These are phyloP conservation scores for Phlebopus sp. DNA, from an alignment of 1,284 basidiomycete species.

Conservation along the genomic window DNA sequence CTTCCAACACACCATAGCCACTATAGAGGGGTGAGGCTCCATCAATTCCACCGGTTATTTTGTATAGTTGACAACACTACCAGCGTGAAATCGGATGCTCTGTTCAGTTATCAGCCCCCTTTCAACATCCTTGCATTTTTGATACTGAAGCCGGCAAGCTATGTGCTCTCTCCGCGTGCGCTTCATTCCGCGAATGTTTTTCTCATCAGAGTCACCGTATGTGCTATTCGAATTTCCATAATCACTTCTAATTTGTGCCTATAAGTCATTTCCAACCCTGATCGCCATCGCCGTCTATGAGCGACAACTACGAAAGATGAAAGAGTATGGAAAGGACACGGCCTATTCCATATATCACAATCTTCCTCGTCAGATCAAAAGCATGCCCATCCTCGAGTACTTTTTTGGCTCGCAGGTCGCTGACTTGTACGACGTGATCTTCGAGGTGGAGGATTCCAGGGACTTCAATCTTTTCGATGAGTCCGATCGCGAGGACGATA, in stretches of 20 bases:
- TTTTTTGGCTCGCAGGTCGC: constrained; percentile 62
- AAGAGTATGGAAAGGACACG: constrained; percentile 48
- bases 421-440: constrained; percentile 72
- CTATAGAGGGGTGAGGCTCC: constrained; percentile 77
- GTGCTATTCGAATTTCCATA: constrained; percentile 1
- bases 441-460: constrained; percentile 60
- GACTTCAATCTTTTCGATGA: constrained; percentile 52
- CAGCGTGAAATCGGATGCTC: constrained; percentile 82
- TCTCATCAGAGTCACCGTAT: constrained; percentile 68
- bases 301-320: constrained; percentile 55
- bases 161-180: constrained; percentile 65
- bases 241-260: constrained; percentile 11
- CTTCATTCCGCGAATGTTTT: constrained; percentile 82
- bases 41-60: neutral
- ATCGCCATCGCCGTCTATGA: constrained; percentile 80
- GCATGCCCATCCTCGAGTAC: constrained; percentile 69
- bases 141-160: constrained; percentile 75
- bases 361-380: constrained; percentile 67
- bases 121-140: constrained; percentile 80
- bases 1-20: constrained; percentile 84
- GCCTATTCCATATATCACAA: constrained; percentile 58
- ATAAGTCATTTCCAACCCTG: constrained; percentile 73
- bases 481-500: constrained; percentile 36
- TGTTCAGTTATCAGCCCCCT: constrained; percentile 90
- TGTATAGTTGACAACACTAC: constrained; percentile 2